A percentile compares a stretch with the other conserved stretches of the same genome.
Evolutionary conservation across 2,329 filamentous ascomycete genomes (phyloP).

Genomic region (Talaromyces verruculosus): DNA sequence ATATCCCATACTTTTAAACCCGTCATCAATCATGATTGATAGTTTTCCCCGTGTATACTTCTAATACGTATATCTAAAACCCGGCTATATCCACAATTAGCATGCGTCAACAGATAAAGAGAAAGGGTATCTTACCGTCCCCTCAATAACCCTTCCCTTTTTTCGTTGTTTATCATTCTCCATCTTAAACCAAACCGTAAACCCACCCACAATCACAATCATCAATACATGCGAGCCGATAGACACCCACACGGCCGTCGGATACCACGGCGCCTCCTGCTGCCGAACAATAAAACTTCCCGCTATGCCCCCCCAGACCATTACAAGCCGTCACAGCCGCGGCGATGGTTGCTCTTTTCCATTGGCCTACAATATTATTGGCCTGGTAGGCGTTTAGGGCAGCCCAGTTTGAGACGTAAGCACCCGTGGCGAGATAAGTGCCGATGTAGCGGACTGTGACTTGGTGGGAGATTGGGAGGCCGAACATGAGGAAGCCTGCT

Average conservation of each 20-base stretch:
- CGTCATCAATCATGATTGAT: not conserved
- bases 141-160: conserved; percentile 14
- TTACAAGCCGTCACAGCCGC: conserved; percentile 62
- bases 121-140: conserved; percentile 1
- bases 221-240: conserved; percentile 48
- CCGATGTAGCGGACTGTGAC: conserved; percentile 64
- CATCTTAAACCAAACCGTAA: conserved; percentile 15
- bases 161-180: conserved; percentile 10
- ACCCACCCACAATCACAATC: conserved; percentile 18
- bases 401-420: conserved; percentile 69
- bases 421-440: conserved; percentile 65
- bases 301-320: conserved; percentile 62
- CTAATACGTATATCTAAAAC: conserved; percentile 21
- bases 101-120: not conserved
- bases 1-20: not conserved
- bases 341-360: conserved; percentile 64
- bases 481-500: conserved; percentile 64
- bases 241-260: conserved; percentile 66
- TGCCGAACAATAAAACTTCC: conserved; percentile 65
- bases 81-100: conserved; percentile 10
- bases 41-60: too few species aligned
- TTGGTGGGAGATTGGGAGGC: conserved; percentile 54
- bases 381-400: conserved; percentile 63
- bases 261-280: conserved; percentile 61
- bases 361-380: conserved; percentile 64